Conservation (phyloP, 2,329 filamentous ascomycete species). For the Thielaviopsis populi region DNA sequence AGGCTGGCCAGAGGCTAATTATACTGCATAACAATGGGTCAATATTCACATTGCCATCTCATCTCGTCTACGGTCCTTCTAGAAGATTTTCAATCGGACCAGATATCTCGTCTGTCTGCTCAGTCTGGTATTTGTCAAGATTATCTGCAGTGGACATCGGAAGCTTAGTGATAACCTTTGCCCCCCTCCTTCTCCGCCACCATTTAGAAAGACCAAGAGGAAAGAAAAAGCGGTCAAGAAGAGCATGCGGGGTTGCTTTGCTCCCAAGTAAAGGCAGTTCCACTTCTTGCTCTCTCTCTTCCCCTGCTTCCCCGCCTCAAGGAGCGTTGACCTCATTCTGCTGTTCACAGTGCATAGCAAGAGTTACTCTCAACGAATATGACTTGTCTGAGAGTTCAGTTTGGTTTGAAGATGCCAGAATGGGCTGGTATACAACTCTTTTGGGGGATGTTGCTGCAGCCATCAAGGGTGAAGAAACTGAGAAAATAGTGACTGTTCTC, state of each 20-base stretch:
- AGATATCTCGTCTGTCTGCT: neutral
- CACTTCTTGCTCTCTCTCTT: neutral
- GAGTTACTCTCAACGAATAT: too few species aligned
- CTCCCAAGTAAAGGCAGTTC: neutral
- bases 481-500: neutral
- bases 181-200: neutral
- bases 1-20: neutral
- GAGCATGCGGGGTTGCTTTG: neutral
- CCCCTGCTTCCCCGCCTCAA: neutral
- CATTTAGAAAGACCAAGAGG: neutral
- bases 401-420: neutral
- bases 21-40: neutral
- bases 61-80: conserved; percentile 6
- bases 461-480: neutral
- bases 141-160: neutral
- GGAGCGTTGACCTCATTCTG: neutral
- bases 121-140: neutral
- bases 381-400: neutral
- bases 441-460: neutral
- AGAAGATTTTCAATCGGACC: neutral
- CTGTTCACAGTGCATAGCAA: too few species aligned
- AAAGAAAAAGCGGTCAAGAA: neutral
- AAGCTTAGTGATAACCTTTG: neutral
- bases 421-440: neutral
- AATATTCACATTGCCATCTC: conserved; percentile 1